phyloP scores from a whole-genome alignment of 129 eudicot genomes.

The Centaurea solstitialis region DNA sequence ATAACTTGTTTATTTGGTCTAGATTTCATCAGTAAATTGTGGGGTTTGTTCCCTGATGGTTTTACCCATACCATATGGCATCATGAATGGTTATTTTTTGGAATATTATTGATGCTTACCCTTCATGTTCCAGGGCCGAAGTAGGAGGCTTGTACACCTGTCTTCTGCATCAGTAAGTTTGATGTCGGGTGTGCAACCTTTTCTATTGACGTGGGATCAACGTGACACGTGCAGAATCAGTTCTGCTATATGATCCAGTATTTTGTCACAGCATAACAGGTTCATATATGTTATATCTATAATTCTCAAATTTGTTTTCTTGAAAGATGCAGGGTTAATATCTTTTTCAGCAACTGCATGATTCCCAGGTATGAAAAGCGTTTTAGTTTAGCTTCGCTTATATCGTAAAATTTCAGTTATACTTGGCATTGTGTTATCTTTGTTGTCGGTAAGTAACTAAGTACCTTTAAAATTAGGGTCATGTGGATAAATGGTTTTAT shows the following conservation, averaged over 20 bases:
- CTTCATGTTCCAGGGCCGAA: constrained; percentile 54
- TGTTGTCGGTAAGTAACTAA: neutral
- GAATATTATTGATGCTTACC: constrained; percentile 46
- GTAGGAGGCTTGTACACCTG: constrained; percentile 33
- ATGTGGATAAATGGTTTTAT: neutral
- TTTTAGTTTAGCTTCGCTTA: constrained; percentile 1
- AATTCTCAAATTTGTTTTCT: constrained; percentile 31
- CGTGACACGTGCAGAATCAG: constrained; percentile 34
- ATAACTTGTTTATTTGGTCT: constrained; percentile 1
- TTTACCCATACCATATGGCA: constrained; percentile 6
- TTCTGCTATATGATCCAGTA: constrained; percentile 17
- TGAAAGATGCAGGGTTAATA: constrained; percentile 22
- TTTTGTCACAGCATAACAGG: constrained; percentile 14
- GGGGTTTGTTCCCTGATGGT: constrained; percentile 3
- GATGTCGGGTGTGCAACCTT: constrained; percentile 35
- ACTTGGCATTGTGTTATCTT: neutral
- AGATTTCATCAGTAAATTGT: neutral
- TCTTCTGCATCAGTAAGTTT: constrained; percentile 32
- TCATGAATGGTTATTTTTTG: constrained; percentile 15
- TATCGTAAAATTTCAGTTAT: neutral
- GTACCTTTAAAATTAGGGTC: neutral
- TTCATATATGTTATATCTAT: constrained; percentile 13
- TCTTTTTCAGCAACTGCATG: constrained; percentile 1
- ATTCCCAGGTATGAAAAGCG: constrained; percentile 14
- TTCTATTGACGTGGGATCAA: constrained; percentile 20